phyloP scores from a whole-genome alignment of 1,284 basidiomycete species.

The Ganoderma resinaceum region DNA sequence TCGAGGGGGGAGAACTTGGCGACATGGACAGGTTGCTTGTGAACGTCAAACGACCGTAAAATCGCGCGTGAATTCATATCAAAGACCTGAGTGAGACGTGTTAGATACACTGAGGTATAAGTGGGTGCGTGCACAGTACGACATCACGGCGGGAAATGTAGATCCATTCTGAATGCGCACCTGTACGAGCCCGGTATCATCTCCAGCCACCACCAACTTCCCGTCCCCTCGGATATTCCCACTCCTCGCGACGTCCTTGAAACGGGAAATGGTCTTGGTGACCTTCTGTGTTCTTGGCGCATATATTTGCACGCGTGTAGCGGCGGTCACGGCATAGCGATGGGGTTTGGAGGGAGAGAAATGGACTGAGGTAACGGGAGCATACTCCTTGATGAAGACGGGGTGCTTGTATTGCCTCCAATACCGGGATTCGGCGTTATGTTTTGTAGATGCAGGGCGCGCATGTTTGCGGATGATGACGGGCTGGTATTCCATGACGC shows the following conservation, averaged over 20 bases:
- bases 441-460: conserved; percentile 63
- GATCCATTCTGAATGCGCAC: conserved; percentile 45
- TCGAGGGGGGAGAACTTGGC: conserved; percentile 89
- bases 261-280: conserved; percentile 94
- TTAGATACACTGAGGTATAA: not conserved
- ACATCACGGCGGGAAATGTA: not conserved
- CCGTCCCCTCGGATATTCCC: conserved; percentile 92
- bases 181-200: conserved; percentile 94
- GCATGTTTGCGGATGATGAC: conserved; percentile 68
- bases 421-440: conserved; percentile 75
- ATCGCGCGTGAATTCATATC: conserved; percentile 96
- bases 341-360: conserved; percentile 89
- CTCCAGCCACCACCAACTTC: conserved; percentile 93
- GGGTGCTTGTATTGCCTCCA: conserved; percentile 87
- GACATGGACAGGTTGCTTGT: conserved; percentile 96
- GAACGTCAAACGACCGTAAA: conserved; percentile 89
- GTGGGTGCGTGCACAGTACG: no score
- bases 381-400: conserved; percentile 94
- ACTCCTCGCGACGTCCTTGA: conserved; percentile 94
- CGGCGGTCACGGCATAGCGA: conserved; percentile 94
- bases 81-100: conserved; percentile 71
- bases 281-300: conserved; percentile 95
- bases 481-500: conserved; percentile 79
- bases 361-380: conserved; percentile 91
- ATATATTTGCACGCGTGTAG: conserved; percentile 95